Base-by-base conservation (phyloP, 1,284 basidiomycete species). In the Earliella scabrosa region DNA sequence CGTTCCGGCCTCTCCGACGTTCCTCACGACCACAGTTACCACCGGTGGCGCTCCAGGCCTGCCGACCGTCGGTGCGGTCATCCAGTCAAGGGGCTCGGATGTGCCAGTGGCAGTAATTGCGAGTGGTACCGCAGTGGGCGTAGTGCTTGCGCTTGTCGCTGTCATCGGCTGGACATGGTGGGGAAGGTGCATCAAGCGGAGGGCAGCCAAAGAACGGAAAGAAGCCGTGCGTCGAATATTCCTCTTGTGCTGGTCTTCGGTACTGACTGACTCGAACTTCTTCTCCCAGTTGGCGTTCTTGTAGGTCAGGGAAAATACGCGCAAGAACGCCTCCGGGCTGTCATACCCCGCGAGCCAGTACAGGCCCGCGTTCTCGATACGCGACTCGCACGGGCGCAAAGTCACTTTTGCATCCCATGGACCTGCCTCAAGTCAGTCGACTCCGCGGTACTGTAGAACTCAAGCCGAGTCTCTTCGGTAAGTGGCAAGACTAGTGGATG, bases 91-190 rank as follows among this genome's bases (percentile, higher is more conserved):
- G 57, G 62, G 45, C 59, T 47, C 52, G 2, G 18, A 36, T 38
- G 21, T 84, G 7, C 83, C 83, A 11, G 66, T 84, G 16, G 78
- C 66, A 16, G 78, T 81, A 6, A 81, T 86, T 59, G 79, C 73
- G 6, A 82, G 82, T 8, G 83, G 82, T 3, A 70, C 76, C 1
- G 71, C 66, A 2, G 82, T 71, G 2, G 83, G 84, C 18, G 73
- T 77, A 23, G 50, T 76, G 9, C 69, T 86, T 16, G 82, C 81
- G 7, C 54, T 83, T 9, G 60, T 73, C 4, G 70, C 73, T 6
- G 77, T 79, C 7, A 57, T 78, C 35, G 71, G 69, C 20, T 87
- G 82, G 81, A 69, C 75, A 27, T 76, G 73, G 58, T 85, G 83
- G 82, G 77, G 80, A 16, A 72, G 68, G 61, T 69, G 68, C 29